Evolutionary conservation across 1,139 yeast species (phyloP).

Genomic region (Pneumocystis carinii): DNA sequence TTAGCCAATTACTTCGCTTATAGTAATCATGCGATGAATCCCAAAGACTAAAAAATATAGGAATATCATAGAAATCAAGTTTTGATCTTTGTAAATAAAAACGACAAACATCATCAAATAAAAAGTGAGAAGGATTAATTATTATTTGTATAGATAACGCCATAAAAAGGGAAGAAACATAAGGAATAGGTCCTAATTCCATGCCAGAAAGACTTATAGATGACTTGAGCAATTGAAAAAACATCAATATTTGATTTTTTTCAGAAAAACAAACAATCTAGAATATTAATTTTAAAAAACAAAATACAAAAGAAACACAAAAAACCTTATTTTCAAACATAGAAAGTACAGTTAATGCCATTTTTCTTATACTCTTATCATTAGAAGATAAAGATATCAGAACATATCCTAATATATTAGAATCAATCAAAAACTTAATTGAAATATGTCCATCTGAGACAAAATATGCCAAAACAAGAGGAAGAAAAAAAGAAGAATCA

Average conservation of each 20-base stretch:
- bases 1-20: slow-evolving; percentile 9
- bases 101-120: slow-evolving; percentile 11
- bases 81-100: slow-evolving; percentile 11
- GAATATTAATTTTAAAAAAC: not conserved
- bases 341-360: slow-evolving; percentile 5
- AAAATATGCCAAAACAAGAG: slow-evolving; percentile 11
- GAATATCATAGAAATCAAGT: slow-evolving; percentile 11
- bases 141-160: slow-evolving; percentile 6
- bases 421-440: slow-evolving; percentile 4
- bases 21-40: slow-evolving; percentile 6
- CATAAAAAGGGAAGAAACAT: slow-evolving; percentile 8
- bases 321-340: not conserved
- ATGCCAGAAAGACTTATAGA: slow-evolving; percentile 1
- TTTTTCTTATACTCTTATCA: slow-evolving; percentile 4
- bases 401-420: slow-evolving; percentile 8
- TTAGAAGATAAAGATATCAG: slow-evolving; percentile 8
- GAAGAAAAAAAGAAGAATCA: slow-evolving; percentile 13
- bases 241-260: slow-evolving; percentile 7
- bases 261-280: slow-evolving; percentile 6
- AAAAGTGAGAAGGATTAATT: slow-evolving; percentile 9
- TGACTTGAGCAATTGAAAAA: slow-evolving; percentile 3
- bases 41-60: slow-evolving; percentile 10
- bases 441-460: slow-evolving; percentile 3
- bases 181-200: slow-evolving; percentile 2
- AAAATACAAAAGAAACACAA: not conserved